Percentiles rank a stretch among this genome's conserved stretches.
Conservation (phyloP, 805 yeast genomes). For the Candida montana region DNA sequence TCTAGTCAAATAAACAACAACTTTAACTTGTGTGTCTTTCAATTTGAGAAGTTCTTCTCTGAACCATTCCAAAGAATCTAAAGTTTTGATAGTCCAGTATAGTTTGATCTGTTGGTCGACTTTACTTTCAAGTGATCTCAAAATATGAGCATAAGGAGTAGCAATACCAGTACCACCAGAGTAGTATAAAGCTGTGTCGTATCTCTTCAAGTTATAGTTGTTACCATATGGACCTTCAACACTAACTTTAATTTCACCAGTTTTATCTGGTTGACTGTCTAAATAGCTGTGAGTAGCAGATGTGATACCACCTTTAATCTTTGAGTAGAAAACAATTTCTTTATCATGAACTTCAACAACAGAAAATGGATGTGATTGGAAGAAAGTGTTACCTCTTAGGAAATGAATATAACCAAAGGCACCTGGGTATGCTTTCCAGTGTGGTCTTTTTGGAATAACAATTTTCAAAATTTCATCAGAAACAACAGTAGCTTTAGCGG, state of each 20-base stretch:
- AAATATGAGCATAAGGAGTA: slow-evolving; percentile 40
- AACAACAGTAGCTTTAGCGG: slow-evolving; percentile 21
- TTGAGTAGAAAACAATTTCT: slow-evolving; percentile 40
- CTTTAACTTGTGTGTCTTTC: slow-evolving; percentile 10
- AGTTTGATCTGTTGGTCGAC: slow-evolving; percentile 36
- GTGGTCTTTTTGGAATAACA: slow-evolving; percentile 35
- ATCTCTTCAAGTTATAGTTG: slow-evolving; percentile 29
- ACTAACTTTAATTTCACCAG: slow-evolving; percentile 29
- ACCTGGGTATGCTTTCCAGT: slow-evolving; percentile 51
- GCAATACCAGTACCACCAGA: slow-evolving; percentile 53
- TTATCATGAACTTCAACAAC: slow-evolving; percentile 37
- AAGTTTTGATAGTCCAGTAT: slow-evolving; percentile 61
- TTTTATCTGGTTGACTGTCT: slow-evolving; percentile 23
- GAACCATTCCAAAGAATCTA: slow-evolving; percentile 48
- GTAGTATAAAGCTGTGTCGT: slow-evolving; percentile 35
- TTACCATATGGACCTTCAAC: slow-evolving; percentile 67
- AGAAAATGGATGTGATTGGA: slow-evolving; percentile 77
- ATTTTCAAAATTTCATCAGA: slow-evolving; percentile 41
- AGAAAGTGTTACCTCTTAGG: slow-evolving; percentile 44
- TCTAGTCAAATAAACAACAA: slow-evolving; percentile 19
- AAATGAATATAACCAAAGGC: slow-evolving; percentile 56
- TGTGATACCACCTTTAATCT: slow-evolving; percentile 51
- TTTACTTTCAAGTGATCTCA: slow-evolving; percentile 19
- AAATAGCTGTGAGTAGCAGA: slow-evolving; percentile 24
- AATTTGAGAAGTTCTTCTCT: slow-evolving; percentile 36